Conservation (phyloP, 2,329 filamentous ascomycete genomes). For the Fusarium nurragi region DNA sequence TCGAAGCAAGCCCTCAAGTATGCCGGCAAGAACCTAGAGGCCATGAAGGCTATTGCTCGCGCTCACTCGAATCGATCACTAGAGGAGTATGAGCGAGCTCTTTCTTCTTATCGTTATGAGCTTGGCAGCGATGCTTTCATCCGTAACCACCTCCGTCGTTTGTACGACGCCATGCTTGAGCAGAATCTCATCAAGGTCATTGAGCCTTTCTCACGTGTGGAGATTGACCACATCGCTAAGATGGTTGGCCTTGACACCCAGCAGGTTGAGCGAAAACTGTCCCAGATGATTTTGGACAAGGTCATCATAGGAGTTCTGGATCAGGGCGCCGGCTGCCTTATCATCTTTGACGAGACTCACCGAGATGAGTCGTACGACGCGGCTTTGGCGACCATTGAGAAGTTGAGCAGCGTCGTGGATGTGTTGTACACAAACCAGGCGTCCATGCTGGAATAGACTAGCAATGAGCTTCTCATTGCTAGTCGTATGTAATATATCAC, state of each 20-base stretch:
- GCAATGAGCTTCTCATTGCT: slow-evolving; percentile 20
- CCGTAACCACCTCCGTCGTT: slow-evolving; percentile 90
- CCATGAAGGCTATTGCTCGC: slow-evolving; percentile 98
- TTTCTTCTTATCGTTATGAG: slow-evolving; percentile 91
- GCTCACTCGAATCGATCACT: slow-evolving; percentile 95
- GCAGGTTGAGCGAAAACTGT: slow-evolving; percentile 97
- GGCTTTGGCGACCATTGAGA: slow-evolving; percentile 93
- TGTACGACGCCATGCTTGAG: slow-evolving; percentile 99
- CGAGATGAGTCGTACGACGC: slow-evolving; percentile 94
- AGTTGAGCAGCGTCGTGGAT: slow-evolving; percentile 96
- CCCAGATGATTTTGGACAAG: slow-evolving; percentile 99
- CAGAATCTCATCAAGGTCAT: slow-evolving; percentile 99
- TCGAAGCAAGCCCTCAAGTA: slow-evolving; percentile 98
- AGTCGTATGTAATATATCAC: slow-evolving; percentile 47
- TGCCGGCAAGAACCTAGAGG: slow-evolving; percentile 92
- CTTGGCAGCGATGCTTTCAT: slow-evolving; percentile 96
- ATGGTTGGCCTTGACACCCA: slow-evolving; percentile 96
- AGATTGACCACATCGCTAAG: slow-evolving; percentile 96
- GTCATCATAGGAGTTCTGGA: slow-evolving; percentile 97
- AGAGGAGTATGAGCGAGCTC: slow-evolving; percentile 94
- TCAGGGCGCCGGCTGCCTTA: slow-evolving; percentile 96
- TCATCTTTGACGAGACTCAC: slow-evolving; percentile 95
- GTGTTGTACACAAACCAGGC: slow-evolving; percentile 98
- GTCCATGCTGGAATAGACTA: slow-evolving; percentile 82
- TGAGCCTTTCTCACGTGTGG: slow-evolving; percentile 96